Conservation (phyloP, 306 rosid species). For the Fagus crenata region DNA sequence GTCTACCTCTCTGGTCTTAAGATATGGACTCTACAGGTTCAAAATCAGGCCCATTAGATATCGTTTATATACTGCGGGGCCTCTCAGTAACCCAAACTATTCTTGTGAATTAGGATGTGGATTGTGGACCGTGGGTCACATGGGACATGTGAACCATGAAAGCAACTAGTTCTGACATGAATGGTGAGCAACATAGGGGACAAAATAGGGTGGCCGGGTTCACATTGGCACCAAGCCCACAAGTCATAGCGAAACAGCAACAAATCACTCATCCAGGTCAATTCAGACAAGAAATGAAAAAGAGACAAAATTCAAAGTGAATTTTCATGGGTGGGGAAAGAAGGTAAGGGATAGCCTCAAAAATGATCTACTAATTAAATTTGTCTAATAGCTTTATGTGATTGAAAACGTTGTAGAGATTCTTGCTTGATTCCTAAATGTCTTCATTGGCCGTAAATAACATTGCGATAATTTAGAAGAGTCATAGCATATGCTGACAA, state of each 20-base stretch:
- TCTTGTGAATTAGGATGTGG: no score
- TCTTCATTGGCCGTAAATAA: no score
- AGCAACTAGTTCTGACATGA: not conserved
- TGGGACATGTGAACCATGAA: not conserved
- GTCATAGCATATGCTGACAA: not conserved
- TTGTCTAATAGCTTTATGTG: not conserved
- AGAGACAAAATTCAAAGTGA: not conserved
- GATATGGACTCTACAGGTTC: no score
- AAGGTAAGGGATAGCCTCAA: not conserved
- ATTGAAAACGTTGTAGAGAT: no score
- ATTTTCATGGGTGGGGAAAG: not conserved
- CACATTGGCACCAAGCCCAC: conserved; percentile 34
- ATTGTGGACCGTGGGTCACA: no score
- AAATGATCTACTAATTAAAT: conserved; percentile 6
- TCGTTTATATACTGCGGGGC: no score
- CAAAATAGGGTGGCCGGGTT: conserved; percentile 40
- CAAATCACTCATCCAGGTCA: conserved; percentile 17
- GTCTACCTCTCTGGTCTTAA: no score
- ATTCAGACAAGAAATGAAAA: not conserved
- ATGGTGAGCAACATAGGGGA: conserved; percentile 29
- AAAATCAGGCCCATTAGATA: no score
- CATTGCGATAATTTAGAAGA: no score
- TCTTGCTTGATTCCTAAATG: no score
- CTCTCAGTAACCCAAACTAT: no score
- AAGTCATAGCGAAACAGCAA: not conserved